A percentile compares a stretch with the other conserved stretches of the same genome.
These are phyloP conservation scores for Penicillium daleae DNA, from an alignment of 495 filamentous ascomycete species.

Conservation along the genomic window DNA sequence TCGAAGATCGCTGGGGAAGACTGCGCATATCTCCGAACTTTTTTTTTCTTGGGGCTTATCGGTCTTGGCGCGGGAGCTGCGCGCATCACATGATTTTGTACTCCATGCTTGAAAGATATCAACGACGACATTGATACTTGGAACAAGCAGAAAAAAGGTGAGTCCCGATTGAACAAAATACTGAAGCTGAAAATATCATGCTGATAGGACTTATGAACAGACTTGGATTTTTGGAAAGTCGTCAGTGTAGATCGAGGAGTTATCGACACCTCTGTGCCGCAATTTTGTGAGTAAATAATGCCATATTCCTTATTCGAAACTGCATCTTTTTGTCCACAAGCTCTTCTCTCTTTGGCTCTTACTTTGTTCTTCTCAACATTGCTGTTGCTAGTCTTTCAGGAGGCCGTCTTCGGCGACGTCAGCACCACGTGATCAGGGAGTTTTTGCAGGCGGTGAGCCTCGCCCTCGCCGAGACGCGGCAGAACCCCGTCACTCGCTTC, in stretches of 20 bases:
- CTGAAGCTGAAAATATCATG: neutral
- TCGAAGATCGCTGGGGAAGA: constrained; percentile 16
- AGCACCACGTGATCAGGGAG: constrained; percentile 29
- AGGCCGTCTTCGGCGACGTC: constrained; percentile 31
- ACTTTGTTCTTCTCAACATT: neutral
- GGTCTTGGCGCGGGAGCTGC: constrained; percentile 36
- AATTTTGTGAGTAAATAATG: neutral
- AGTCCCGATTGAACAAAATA: neutral
- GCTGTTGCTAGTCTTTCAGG: neutral
- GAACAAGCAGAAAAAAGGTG: neutral
- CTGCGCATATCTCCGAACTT: constrained; percentile 32
- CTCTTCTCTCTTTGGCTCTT: neutral
- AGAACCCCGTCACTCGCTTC: constrained; percentile 42
- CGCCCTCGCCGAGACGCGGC: constrained; percentile 31
- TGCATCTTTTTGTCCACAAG: neutral
- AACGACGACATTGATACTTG: neutral
- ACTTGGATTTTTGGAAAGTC: neutral
- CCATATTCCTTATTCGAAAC: neutral
- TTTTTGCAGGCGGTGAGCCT: constrained; percentile 41
- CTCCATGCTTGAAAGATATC: neutral
- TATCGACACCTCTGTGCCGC: neutral
- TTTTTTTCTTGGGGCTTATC: constrained; percentile 37
- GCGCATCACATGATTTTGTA: constrained; percentile 27
- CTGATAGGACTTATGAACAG: neutral
- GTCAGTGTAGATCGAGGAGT: neutral